phyloP scores from a whole-genome alignment of 352 stramenopile genomes.

The Thalassiosira exigua region DNA sequence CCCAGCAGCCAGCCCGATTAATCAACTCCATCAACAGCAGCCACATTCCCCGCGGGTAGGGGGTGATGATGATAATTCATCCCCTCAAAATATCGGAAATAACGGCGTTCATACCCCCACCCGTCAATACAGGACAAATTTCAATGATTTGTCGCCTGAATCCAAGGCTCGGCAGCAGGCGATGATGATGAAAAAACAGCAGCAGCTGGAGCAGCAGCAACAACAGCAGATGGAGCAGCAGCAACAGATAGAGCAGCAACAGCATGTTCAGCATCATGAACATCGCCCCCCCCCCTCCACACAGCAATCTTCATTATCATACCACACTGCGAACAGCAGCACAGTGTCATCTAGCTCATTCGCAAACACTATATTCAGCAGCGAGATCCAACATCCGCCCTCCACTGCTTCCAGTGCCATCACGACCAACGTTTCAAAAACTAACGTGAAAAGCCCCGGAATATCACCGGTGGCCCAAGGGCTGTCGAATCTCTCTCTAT shows the following conservation, averaged over 20 bases:
- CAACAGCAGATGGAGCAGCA: conserved; percentile 25
- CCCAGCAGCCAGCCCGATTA: too few species aligned
- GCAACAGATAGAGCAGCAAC: conserved; percentile 19
- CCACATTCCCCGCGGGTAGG: not conserved
- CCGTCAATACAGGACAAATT: not conserved
- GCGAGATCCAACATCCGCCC: not conserved
- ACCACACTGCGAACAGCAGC: not conserved
- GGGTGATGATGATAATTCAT: not conserved
- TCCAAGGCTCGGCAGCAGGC: conserved; percentile 24
- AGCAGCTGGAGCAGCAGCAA: conserved; percentile 9
- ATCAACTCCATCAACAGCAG: conserved; percentile 9
- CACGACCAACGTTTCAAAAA: not conserved
- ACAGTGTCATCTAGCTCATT: conserved; percentile 5
- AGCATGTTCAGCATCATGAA: conserved; percentile 21
- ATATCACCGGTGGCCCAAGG: conserved; percentile 24
- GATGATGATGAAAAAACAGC: conserved; percentile 29
- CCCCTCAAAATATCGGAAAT: too few species aligned
- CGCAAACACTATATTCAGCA: conserved; percentile 11
- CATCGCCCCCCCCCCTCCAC: not conserved
- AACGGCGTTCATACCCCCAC: not conserved
- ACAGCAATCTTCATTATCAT: conserved; percentile 22
- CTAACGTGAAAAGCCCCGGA: too few species aligned
- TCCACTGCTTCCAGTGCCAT: conserved; percentile 2
- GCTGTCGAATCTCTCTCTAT: conserved; percentile 28
- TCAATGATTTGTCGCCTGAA: conserved; percentile 31